Conservation (phyloP, 108 stramenopile species). For the Cyclotella baltica region DNA sequence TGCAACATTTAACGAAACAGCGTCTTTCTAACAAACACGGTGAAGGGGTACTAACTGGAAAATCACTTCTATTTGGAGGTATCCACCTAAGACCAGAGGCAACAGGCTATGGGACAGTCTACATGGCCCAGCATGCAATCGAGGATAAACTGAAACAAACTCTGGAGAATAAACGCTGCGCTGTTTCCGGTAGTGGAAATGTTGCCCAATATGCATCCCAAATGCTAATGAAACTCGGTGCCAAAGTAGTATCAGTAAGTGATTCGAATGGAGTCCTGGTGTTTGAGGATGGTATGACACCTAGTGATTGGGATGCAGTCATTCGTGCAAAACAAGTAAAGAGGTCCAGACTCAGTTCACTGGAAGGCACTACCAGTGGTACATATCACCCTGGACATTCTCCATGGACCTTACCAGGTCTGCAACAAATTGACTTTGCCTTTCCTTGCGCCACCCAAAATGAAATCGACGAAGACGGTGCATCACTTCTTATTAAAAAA, state of each 20-base stretch:
- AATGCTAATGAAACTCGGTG: conserved; percentile 70
- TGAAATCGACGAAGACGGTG: conserved; percentile 72
- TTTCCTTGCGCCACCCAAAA: conserved; percentile 90
- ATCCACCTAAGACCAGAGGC: conserved; percentile 77
- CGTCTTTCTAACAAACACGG: conserved; percentile 71
- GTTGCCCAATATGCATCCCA: conserved; percentile 73
- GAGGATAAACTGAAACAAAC: conserved; percentile 55
- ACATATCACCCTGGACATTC: conserved; percentile 48
- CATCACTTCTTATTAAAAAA: conserved; percentile 59
- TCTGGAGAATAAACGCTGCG: conserved; percentile 66
- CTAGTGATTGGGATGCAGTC: conserved; percentile 59
- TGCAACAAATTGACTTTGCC: conserved; percentile 62
- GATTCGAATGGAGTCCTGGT: conserved; percentile 84
- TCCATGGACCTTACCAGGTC: conserved; percentile 57
- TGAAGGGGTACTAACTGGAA: conserved; percentile 81
- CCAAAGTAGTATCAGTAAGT: conserved; percentile 87
- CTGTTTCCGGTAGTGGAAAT: conserved; percentile 79
- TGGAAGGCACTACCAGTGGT: conserved; percentile 49
- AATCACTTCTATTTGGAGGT: conserved; percentile 70
- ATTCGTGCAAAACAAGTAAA: conserved; percentile 63
- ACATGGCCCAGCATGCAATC: conserved; percentile 75
- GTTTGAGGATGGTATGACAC: conserved; percentile 73
- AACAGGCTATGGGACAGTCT: conserved; percentile 80
- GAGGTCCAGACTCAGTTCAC: conserved; percentile 58
- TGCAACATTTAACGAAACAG: neutral